These are phyloP conservation scores for Torrubiellomyces zombiae DNA, from an alignment of 2,329 filamentous ascomycete genomes.

Conservation along the genomic window DNA sequence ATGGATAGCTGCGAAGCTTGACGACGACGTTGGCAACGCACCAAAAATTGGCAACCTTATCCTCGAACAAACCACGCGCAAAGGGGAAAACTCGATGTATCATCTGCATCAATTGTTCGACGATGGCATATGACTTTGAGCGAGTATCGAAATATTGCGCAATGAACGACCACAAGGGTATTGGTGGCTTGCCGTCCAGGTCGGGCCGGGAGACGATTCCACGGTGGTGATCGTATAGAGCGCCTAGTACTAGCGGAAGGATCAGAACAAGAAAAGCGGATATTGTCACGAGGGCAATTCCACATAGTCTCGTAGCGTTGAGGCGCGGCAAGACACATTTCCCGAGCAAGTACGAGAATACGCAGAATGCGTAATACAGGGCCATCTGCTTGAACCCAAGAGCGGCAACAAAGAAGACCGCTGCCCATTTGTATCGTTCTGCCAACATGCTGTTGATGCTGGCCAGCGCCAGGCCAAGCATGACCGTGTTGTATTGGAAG, in stretches of 20 bases:
- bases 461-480: conserved; percentile 80
- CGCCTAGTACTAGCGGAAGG: conserved; percentile 56
- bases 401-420: conserved; percentile 82
- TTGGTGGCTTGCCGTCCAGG: conserved; percentile 38
- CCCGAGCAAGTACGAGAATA: conserved; percentile 84
- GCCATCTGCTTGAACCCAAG: conserved; percentile 99
- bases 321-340: conserved; percentile 64
- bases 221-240: conserved; percentile 49
- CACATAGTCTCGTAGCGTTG: conserved; percentile 50
- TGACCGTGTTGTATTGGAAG: conserved; percentile 98
- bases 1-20: conserved; percentile 65
- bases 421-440: conserved; percentile 71
- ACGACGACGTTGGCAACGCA: conserved; percentile 79
- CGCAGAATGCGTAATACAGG: conserved; percentile 83
- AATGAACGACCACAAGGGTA: conserved; percentile 45
- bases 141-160: conserved; percentile 42
- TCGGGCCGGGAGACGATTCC: conserved; percentile 42
- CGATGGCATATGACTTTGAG: conserved; percentile 54
- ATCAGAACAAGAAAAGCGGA: conserved; percentile 60
- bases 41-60: conserved; percentile 98
- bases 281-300: conserved; percentile 58
- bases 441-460: conserved; percentile 81
- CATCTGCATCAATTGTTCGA: conserved; percentile 68
- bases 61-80: conserved; percentile 87
- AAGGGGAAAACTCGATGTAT: conserved; percentile 93